A percentile compares a stretch with the other conserved stretches of the same genome.
Evolutionary conservation across 805 yeast species (phyloP).

Genomic region (Hanseniaspora lachancei): DNA sequence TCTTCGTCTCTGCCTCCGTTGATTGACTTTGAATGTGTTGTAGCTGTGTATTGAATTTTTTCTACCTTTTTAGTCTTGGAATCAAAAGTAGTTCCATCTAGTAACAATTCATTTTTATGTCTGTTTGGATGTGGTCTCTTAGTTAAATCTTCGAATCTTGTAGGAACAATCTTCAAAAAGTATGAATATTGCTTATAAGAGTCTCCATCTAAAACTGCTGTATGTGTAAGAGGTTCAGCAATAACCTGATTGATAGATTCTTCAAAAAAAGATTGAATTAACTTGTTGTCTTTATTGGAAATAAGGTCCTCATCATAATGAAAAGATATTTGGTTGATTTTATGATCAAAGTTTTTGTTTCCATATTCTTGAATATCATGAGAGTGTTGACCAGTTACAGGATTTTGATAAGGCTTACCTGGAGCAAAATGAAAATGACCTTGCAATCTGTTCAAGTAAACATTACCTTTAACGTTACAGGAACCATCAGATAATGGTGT

Average conservation of each 20-base stretch:
- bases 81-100: neutral
- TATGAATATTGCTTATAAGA: slow-evolving; percentile 61
- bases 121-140: slow-evolving; percentile 13
- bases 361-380: slow-evolving; percentile 61
- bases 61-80: slow-evolving; percentile 30
- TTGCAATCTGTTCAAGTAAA: slow-evolving; percentile 68
- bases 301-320: slow-evolving; percentile 43
- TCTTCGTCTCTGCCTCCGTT: slow-evolving; percentile 81
- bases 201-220: slow-evolving; percentile 26
- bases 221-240: slow-evolving; percentile 58
- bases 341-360: slow-evolving; percentile 64
- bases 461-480: slow-evolving; percentile 70
- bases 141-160: slow-evolving; percentile 56
- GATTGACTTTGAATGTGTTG: slow-evolving; percentile 76
- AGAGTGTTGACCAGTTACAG: slow-evolving; percentile 38
- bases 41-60: slow-evolving; percentile 83
- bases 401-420: slow-evolving; percentile 55
- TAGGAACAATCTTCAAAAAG: slow-evolving; percentile 78
- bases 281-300: slow-evolving; percentile 17
- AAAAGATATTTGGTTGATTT: slow-evolving; percentile 68
- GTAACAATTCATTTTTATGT: neutral
- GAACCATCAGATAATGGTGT: neutral
- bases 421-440: slow-evolving; percentile 96
- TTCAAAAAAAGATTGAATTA: slow-evolving; percentile 3
- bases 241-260: slow-evolving; percentile 26